Evolutionary conservation across 345 rosid genomes (phyloP).

Genomic region (Euphorbia pulcherrima): DNA sequence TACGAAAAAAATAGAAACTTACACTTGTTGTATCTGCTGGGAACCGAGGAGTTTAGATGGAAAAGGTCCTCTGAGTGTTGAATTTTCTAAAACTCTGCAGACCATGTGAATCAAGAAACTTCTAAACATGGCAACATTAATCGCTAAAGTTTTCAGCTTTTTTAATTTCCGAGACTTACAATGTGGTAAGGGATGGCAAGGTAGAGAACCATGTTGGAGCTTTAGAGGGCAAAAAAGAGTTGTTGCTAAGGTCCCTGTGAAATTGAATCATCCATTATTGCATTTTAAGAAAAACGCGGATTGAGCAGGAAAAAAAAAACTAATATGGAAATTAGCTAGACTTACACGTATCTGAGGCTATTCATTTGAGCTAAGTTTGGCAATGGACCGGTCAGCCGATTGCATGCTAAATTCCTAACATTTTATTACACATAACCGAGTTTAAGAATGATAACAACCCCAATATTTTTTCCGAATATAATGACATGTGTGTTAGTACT

Average conservation of each 20-base stretch:
- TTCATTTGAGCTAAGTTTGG: conserved; percentile 72
- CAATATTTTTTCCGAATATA: not conserved
- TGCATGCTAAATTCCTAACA: conserved; percentile 80
- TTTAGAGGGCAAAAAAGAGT: conserved; percentile 57
- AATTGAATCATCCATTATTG: conserved; percentile 3
- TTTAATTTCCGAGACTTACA: conserved; percentile 57
- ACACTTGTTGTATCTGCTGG: conserved; percentile 84
- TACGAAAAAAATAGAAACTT: conserved; percentile 24
- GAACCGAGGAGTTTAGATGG: conserved; percentile 59
- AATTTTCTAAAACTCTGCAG: conserved; percentile 67
- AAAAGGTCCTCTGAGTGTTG: conserved; percentile 61
- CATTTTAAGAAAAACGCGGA: conserved; percentile 5
- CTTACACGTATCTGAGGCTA: conserved; percentile 72
- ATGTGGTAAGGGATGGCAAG: conserved; percentile 73
- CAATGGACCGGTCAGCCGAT: conserved; percentile 63
- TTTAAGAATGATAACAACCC: not conserved
- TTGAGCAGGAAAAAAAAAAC: not conserved
- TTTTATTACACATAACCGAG: not conserved
- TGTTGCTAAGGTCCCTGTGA: conserved; percentile 86
- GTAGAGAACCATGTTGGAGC: conserved; percentile 86
- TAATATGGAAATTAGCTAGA: no score
- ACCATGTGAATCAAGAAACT: conserved; percentile 8
- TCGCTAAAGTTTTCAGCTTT: not conserved
- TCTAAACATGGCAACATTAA: conserved; percentile 7
- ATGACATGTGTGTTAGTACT: not conserved